A percentile compares a stretch with the other conserved stretches of the same genome.
Evolutionary conservation across 768 basidiomycete genomes (phyloP).

Genomic region (Tulasnella sp.): DNA sequence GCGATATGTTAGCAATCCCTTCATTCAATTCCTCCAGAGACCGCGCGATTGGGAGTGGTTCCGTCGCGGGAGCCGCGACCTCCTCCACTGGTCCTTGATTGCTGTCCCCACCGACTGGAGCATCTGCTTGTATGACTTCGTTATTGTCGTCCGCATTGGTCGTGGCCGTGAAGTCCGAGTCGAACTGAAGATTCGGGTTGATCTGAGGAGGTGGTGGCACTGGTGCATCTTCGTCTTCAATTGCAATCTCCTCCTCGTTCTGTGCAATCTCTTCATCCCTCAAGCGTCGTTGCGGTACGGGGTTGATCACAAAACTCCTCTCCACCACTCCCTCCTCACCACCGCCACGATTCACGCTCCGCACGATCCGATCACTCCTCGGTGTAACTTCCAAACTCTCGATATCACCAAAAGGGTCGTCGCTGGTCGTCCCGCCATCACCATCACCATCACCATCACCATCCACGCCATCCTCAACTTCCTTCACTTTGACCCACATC

Average conservation of each 20-base stretch:
- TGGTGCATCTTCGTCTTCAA: conserved; percentile 41
- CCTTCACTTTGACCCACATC: conserved; percentile 64
- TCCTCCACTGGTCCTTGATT: too few relatives aligned
- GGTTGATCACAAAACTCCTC: not conserved
- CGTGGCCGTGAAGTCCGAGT: conserved; percentile 26
- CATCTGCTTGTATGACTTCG: not conserved
- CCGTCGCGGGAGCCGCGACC: too few relatives aligned
- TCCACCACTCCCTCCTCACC: not conserved
- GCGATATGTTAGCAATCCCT: conserved; percentile 12
- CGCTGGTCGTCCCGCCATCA: conserved; percentile 40
- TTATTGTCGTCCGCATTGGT: conserved; percentile 17
- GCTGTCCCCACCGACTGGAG: too few relatives aligned
- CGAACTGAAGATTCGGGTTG: not conserved
- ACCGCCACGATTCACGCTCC: conserved; percentile 19
- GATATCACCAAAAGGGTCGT: conserved; percentile 87
- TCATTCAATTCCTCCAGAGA: conserved; percentile 12
- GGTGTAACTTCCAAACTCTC: conserved; percentile 64
- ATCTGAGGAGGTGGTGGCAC: not conserved
- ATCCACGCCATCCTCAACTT: conserved; percentile 26
- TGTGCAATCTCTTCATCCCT: not conserved
- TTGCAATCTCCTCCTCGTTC: conserved; percentile 30
- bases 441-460: conserved; percentile 33
- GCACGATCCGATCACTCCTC: conserved; percentile 3
- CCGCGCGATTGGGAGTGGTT: not conserved
- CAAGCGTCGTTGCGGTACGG: not conserved